phyloP scores from a whole-genome alignment of 192 early-diverging fungal species.

The Backusella australiensis region DNA sequence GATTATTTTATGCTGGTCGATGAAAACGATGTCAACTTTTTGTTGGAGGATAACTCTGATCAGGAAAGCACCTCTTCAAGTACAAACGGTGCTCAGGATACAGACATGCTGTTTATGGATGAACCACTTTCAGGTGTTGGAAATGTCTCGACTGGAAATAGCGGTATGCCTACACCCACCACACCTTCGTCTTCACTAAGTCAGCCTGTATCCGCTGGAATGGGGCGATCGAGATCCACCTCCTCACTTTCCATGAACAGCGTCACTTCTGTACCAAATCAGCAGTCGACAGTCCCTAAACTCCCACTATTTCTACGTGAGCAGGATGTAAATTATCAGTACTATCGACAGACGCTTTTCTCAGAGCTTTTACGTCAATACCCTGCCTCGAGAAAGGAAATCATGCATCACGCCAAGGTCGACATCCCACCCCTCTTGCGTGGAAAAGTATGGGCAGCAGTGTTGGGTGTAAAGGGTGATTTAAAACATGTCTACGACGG shows the following conservation, averaged over 20 bases:
- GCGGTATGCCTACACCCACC: background rate
- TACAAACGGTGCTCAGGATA: conserved; percentile 8
- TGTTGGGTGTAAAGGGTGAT: conserved; percentile 59
- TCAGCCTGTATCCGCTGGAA: background rate
- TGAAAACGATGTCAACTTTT: conserved; percentile 58
- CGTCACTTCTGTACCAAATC: background rate
- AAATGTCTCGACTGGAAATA: background rate
- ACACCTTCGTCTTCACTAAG: conserved; percentile 3
- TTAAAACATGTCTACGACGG: conserved; percentile 47
- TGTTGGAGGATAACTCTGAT: conserved; percentile 24
- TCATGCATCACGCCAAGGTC: conserved; percentile 56
- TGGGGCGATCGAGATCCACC: conserved; percentile 22
- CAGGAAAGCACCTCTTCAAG: conserved; percentile 21
- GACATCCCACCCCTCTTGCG: conserved; percentile 62
- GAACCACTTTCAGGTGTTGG: conserved; percentile 21
- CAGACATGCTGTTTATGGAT: conserved; percentile 35
- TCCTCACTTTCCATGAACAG: conserved; percentile 21
- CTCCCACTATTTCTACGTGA: conserved; percentile 52
- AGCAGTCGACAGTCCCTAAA: conserved; percentile 23
- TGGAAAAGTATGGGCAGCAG: conserved; percentile 65
- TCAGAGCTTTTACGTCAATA: conserved; percentile 53
- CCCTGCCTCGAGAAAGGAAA: conserved; percentile 54
- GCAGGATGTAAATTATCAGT: conserved; percentile 60
- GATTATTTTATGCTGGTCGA: conserved; percentile 58
- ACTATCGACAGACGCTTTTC: conserved; percentile 52